These are phyloP conservation scores for Solanum piurae DNA, from an alignment of 257 asterid species.

Conservation along the genomic window DNA sequence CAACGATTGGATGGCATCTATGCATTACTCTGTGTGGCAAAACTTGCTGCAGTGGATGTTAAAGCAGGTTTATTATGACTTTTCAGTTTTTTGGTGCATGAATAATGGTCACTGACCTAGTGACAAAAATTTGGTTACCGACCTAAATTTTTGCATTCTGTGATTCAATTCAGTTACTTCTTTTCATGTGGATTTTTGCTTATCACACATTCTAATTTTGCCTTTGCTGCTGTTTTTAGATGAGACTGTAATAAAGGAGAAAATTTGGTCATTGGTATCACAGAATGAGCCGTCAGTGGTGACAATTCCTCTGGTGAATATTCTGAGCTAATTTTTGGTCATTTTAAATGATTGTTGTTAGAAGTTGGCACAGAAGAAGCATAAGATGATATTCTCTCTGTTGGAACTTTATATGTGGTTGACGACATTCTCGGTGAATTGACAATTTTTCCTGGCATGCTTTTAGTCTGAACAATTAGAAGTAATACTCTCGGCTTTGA, in stretches of 20 bases:
- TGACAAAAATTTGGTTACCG: neutral
- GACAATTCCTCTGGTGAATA: slow-evolving; percentile 72
- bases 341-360: neutral
- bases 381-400: neutral
- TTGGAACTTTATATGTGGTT: neutral
- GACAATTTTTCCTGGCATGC: neutral
- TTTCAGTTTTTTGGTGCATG: neutral
- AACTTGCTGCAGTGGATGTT: slow-evolving; percentile 74
- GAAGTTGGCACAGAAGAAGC: neutral
- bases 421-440: neutral
- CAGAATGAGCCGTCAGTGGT: slow-evolving; percentile 88
- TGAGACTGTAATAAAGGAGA: slow-evolving; percentile 75
- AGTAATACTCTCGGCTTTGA: neutral
- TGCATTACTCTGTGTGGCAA: slow-evolving; percentile 68
- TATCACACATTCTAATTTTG: slow-evolving; percentile 10
- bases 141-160: neutral
- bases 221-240: slow-evolving; percentile 37
- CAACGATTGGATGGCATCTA: slow-evolving; percentile 93
- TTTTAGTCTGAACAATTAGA: neutral
- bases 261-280: slow-evolving; percentile 80
- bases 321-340: slow-evolving; percentile 6
- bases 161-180: neutral
- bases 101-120: neutral
- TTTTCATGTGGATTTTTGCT: neutral
- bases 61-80: slow-evolving; percentile 67